Evolutionary conservation across 345 rosid genomes (phyloP), one percentile per base, ranked within the genome.

Genomic region (Dipteronia sinensis): DNA sequence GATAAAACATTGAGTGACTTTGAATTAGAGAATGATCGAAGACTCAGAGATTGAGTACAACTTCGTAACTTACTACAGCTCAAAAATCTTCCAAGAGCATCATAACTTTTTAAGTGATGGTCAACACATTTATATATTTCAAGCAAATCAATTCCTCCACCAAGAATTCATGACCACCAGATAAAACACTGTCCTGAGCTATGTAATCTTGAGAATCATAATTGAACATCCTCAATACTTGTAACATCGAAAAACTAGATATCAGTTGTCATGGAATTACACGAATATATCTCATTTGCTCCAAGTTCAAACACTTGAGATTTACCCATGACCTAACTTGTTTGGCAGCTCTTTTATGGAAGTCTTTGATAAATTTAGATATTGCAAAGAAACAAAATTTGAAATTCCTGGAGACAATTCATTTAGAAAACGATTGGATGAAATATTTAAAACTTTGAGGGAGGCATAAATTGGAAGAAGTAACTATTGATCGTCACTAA

Each of bases 381-480:
- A 65, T 10, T 72, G 78, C 46, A 84, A 51, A 2, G 65, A 72
- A 31, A 8, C 7, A 2, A 65, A 6, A 3, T 47, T 10, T 15
- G 67, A 53, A 23, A 84, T 78, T 42, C 66, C 82, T 29, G 25
- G 34, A 7, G 83, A 78, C 22, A 85, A 67, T 29, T 68, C 65
- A 1, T 15, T 65, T 27, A 82, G 49, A 4, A 9, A 34, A 16
- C 25, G 29, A 58, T 79, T 85, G 10, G n/a, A 19, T 1, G 85
- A 82, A 69, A 82, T 51, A 59, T 85, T 81, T 51, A 85, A 62
- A 38, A 85, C 76, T 40, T 23, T 79, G 4, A 84, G 69, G 49
- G 76, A 11, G 42, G 72, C 80, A 78, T 68, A 15, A 20, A 51
- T 15, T 49, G 69, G 40, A 82, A 84, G 56, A 76, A 69, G 15